phyloP scores from a whole-genome alignment of 2,329 filamentous ascomycete species.

The Ophiostoma piceae region DNA sequence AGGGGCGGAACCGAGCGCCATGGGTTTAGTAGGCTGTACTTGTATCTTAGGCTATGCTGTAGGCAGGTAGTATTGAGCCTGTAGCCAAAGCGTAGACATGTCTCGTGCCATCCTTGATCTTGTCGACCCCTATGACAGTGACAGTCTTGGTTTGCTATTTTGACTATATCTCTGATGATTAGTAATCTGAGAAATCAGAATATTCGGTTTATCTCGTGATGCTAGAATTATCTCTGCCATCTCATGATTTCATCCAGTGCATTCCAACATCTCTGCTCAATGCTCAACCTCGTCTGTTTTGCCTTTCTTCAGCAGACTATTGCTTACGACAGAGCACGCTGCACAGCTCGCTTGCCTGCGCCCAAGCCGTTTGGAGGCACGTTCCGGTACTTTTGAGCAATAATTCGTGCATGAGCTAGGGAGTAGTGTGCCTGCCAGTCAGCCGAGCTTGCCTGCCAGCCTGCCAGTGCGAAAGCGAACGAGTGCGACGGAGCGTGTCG shows the following conservation, averaged over 20 bases:
- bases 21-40: not conserved
- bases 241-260: too few species aligned
- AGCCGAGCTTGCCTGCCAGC: too few species aligned
- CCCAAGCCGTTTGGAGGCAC: slow-evolving; percentile 4
- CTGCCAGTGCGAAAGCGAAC: not conserved
- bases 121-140: not conserved
- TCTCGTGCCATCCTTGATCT: not conserved
- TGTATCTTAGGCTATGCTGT: not conserved
- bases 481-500: not conserved
- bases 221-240: too few species aligned
- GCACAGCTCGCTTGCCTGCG: not conserved
- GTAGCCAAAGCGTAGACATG: not conserved
- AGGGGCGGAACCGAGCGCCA: slow-evolving; percentile 2
- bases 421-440: not conserved
- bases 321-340: not conserved
- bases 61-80: not conserved
- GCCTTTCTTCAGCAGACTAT: slow-evolving; percentile 7
- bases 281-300: not conserved
- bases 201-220: not conserved
- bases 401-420: not conserved
- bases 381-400: slow-evolving; percentile 12
- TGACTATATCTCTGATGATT: not conserved
- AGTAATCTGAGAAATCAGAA: not conserved
- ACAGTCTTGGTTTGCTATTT: too few species aligned
- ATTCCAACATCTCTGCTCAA: not conserved